Evolutionary conservation across 2,329 filamentous ascomycete genomes (phyloP).

Genomic region (Fusarium miscanthi): DNA sequence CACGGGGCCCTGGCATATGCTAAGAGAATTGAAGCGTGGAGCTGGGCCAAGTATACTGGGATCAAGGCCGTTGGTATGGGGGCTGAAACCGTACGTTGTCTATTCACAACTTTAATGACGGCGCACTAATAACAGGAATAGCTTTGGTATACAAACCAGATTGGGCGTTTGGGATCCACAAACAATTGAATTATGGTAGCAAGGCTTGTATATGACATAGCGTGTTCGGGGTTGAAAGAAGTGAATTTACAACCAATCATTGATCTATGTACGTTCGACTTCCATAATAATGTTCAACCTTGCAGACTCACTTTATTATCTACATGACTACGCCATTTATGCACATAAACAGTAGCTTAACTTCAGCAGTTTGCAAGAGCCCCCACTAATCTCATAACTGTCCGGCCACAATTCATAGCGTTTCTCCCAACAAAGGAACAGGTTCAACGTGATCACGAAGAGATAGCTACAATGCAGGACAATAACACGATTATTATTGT

Average conservation of each 20-base stretch:
- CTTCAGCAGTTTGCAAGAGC: no score
- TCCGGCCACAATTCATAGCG: background rate
- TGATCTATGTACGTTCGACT: no score
- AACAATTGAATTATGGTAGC: background rate
- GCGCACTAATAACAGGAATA: background rate
- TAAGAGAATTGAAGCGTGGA: background rate
- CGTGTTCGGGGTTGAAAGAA: no score
- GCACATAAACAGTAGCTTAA: no score
- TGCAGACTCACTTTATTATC: no score
- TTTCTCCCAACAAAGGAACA: background rate
- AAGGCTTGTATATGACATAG: background rate
- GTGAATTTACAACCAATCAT: no score
- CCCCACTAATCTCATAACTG: no score
- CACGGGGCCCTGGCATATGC: background rate
- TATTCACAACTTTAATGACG: background rate
- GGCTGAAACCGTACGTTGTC: background rate
- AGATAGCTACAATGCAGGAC: no score
- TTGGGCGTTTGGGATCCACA: accelerated
- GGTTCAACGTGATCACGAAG: no score
- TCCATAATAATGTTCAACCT: no score
- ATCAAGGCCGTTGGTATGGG: background rate
- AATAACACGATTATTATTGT: accelerated
- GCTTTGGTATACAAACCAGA: background rate
- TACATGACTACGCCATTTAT: no score
- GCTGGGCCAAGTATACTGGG: background rate